Percentiles rank a stretch among this genome's conserved stretches.
Conservation (phyloP, 768 basidiomycete species). For the Trametes maxima region DNA sequence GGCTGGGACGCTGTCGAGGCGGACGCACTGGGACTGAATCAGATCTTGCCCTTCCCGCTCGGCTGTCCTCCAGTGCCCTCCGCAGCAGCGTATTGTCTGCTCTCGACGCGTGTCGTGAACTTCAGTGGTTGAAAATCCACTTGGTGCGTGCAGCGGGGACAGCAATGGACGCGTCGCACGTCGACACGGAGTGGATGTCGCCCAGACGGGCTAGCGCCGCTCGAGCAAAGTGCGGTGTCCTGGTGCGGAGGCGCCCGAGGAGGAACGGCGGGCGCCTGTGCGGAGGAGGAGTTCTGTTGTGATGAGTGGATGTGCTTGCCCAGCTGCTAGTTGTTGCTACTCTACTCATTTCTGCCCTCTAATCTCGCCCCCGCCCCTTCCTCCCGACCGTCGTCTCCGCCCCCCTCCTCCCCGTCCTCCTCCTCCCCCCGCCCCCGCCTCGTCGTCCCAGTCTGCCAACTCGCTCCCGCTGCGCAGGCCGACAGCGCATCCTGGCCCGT, state of each 20-base stretch:
- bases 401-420: constrained; percentile 4
- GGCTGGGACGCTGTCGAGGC: neutral
- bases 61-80: neutral
- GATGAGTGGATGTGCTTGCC: constrained; percentile 6
- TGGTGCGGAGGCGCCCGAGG: constrained; percentile 5
- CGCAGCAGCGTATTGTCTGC: neutral
- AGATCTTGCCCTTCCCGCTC: constrained; percentile 2
- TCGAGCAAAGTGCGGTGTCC: neutral
- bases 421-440: neutral
- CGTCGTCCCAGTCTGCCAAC: neutral
- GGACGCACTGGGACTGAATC: neutral
- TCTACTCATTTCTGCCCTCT: constrained; percentile 8
- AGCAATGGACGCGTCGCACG: neutral
- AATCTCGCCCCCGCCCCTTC: constrained; percentile 8
- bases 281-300: constrained; percentile 1
- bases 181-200: neutral
- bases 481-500: constrained; percentile 13
- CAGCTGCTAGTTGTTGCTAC: neutral
- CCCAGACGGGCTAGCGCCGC: neutral
- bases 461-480: neutral
- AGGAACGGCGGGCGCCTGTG: constrained; percentile 10
- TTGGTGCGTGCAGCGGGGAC: neutral
- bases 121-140: no score
- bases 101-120: neutral
- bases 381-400: constrained; percentile 10